A percentile compares a stretch with the other conserved stretches of the same genome.
Conservation (phyloP, 148 eudicot species). For the Chenopodium suecicum region DNA sequence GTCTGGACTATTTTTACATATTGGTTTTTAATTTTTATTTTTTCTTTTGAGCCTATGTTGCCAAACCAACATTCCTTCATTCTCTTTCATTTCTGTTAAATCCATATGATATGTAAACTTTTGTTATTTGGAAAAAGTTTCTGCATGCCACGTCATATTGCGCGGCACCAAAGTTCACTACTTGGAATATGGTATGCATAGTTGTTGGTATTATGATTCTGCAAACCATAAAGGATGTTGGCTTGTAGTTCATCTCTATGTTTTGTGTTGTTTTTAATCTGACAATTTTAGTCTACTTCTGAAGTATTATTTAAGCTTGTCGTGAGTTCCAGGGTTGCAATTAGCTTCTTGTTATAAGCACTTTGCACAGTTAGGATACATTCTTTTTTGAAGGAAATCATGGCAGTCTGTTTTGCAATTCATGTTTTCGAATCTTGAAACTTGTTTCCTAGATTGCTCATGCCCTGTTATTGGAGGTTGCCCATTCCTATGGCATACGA, state of each 20-base stretch:
- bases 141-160: no score
- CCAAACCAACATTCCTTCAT: background rate
- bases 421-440: background rate
- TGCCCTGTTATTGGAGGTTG: no score
- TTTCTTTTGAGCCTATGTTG: no score
- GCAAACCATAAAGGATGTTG: background rate
- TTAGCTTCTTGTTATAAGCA: background rate
- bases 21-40: no score
- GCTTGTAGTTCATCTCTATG: background rate
- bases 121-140: background rate
- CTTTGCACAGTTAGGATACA: background rate
- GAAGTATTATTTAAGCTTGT: background rate
- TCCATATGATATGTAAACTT: background rate
- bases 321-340: background rate
- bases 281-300: background rate
- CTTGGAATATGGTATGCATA: background rate
- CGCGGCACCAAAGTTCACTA: background rate
- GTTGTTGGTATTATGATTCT: background rate
- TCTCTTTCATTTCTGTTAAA: background rate
- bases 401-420: background rate
- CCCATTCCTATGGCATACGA: background rate
- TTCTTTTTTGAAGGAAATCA: background rate
- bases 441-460: background rate
- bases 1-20: no score
- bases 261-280: background rate